Base-by-base conservation (phyloP, 345 rosid genomes). In the Theobroma cacao region DNA sequence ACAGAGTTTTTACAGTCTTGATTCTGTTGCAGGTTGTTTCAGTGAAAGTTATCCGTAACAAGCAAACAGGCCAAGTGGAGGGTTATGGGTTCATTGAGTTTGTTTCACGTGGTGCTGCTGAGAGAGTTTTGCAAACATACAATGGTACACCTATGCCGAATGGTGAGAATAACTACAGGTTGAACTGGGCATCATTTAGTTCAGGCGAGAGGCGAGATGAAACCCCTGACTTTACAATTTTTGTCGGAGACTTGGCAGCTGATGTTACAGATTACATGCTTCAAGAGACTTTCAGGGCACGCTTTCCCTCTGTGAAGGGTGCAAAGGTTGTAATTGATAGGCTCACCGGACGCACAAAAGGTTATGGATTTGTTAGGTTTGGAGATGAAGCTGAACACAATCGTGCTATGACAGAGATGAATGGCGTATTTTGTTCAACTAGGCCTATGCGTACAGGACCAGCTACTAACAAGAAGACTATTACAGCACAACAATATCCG, bases 281-380 rank as follows among this genome's bases (percentile, higher is more conserved):
- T 15, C 97, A 93, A 80, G 97, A 93, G 88, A 95, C 92, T 17
- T 95, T 93, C 71, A 89, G 89, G 79, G 88, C 83, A 3, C 89
- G 85, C 69, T 95, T 81, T 86, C 86, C 93, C 22, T 88, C 96
- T 2, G 88, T 90, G 50, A 95, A 90, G 73, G 92, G 98, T 70
- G 98, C 98, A 0, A 95, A 95, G 81, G 98, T 95, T 80, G 99
- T 95, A 41, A 91, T 93, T 75, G 99, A 95, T 81, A 91, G 96
- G 87, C 82, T 82, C 24, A 95, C 98, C 77, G 93, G 92, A 38
- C 96, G 97, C 20, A 79, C 97, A 0, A 95, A 95, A 74, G 98
- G 97, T 41, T 95, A 93, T 80, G 98, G 99, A 6, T 95, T 95
- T 84, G 97, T 95, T 75, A 86, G 89, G 75, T 95, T 95, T 83